Conservation (phyloP, 352 stramenopile species). For the Hyphochytrium catenoides region DNA sequence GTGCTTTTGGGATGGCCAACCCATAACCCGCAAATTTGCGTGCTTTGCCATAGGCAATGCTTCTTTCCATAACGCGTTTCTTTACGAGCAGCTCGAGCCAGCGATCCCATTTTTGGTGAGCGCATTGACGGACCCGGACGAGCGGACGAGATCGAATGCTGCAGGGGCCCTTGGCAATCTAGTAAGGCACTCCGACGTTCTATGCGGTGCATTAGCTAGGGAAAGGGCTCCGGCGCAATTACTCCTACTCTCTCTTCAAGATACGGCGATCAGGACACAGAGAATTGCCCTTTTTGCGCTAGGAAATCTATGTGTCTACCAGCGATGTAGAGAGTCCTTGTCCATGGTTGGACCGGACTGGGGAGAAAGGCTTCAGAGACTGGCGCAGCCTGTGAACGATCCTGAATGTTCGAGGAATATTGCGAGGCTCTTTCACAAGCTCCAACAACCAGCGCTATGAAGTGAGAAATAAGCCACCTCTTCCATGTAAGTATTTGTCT, state of each 20-base stretch:
- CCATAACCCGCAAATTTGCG: conserved; percentile 65
- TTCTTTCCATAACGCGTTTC: conserved; percentile 50
- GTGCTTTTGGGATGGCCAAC: conserved; percentile 29
- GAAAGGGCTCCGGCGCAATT: conserved; percentile 33
- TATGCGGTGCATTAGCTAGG: conserved; percentile 36
- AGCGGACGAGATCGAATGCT: conserved; percentile 75
- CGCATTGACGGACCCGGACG: conserved; percentile 41
- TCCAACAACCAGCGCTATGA: no score
- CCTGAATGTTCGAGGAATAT: no score
- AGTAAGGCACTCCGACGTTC: conserved; percentile 53
- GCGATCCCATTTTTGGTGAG: conserved; percentile 32
- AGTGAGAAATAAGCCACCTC: no score
- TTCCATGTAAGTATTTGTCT: no score
- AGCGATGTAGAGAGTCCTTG: conserved; percentile 29
- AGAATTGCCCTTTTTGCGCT: conserved; percentile 72
- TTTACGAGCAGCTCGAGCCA: conserved; percentile 40
- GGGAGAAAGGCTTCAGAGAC: no score
- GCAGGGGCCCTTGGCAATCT: conserved; percentile 72
- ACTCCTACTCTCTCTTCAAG: conserved; percentile 28
- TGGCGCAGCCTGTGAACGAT: no score
- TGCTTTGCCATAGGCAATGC: conserved; percentile 84
- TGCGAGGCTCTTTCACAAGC: no score
- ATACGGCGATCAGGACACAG: conserved; percentile 26
- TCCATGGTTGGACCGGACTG: no score
- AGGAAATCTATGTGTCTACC: conserved; percentile 62